A percentile compares a stretch with the other conserved stretches of the same genome.
Conservation (phyloP, 225 moss, liverwort and hornwort genomes). For the Pseudoscleropodium purum region DNA sequence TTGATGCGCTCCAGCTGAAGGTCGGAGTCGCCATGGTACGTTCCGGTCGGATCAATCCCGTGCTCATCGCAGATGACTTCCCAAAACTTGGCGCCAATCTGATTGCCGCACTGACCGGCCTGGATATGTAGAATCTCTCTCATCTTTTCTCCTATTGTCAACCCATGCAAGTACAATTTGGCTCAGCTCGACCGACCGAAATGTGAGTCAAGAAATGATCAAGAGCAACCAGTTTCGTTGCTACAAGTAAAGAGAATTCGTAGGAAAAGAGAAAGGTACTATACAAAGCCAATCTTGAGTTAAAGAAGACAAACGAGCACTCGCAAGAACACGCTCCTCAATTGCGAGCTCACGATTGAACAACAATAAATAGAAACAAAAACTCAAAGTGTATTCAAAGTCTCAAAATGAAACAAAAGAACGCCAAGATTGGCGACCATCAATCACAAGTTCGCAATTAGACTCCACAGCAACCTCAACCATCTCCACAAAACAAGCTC, state of each 20-base stretch:
- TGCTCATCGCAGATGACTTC: slow-evolving; percentile 43
- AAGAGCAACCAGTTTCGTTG: background rate
- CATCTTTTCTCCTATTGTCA: slow-evolving; percentile 9
- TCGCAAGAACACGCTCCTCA: background rate
- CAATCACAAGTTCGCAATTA: background rate
- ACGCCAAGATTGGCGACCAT: background rate
- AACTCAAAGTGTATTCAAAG: background rate
- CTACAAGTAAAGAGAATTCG: background rate
- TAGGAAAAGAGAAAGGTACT: background rate
- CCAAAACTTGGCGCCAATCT: slow-evolving; percentile 48
- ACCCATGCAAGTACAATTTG: background rate
- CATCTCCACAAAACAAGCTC: background rate
- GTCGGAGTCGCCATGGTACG: slow-evolving; percentile 34
- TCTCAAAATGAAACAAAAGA: background rate
- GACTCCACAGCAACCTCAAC: background rate
- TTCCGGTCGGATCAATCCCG: slow-evolving; percentile 39
- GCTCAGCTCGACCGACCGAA: background rate
- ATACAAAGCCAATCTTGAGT: background rate
- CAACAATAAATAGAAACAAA: background rate
- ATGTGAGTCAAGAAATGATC: background rate
- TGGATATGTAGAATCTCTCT: slow-evolving; percentile 35
- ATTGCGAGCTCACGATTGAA: background rate
- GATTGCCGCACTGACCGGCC: slow-evolving; percentile 38
- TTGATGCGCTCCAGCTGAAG: slow-evolving; percentile 40
- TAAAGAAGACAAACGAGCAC: background rate